Conservation (phyloP, 2,329 filamentous ascomycete genomes). For the Epichloe uncinata region DNA sequence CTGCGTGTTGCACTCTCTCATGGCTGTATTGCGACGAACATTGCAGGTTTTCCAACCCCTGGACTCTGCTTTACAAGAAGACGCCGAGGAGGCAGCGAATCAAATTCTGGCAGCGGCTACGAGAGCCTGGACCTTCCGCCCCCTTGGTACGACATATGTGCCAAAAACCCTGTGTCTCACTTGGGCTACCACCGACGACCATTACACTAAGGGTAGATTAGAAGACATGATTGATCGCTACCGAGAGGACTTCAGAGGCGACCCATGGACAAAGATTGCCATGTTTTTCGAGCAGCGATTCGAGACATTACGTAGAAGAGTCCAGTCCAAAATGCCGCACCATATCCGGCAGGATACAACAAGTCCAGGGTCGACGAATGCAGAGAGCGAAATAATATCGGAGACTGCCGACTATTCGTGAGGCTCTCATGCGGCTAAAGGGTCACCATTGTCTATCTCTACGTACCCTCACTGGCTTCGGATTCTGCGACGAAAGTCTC, state of each 20-base stretch:
- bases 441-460: too few species aligned
- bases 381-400: neutral
- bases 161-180: constrained; percentile 4
- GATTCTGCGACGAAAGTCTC: too few species aligned
- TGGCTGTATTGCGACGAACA: constrained; percentile 4
- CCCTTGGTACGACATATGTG: constrained; percentile 3
- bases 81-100: neutral
- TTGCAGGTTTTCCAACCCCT: constrained; percentile 2
- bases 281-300: constrained; percentile 3
- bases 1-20: constrained; percentile 3
- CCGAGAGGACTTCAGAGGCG: constrained; percentile 4
- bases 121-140: constrained; percentile 5
- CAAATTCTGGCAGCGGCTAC: constrained; percentile 1
- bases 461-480: too few species aligned
- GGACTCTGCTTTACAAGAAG: neutral
- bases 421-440: neutral
- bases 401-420: neutral
- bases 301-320: neutral
- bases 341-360: neutral
- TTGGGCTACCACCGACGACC: constrained; percentile 5
- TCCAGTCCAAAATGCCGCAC: neutral
- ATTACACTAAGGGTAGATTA: neutral
- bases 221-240: constrained; percentile 5
- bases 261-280: constrained; percentile 3
- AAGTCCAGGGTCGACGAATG: constrained; percentile 1